Evolutionary conservation across 495 filamentous ascomycete genomes (phyloP), one percentile per base, ranked within the genome.

Genomic region (Aspergillus conjunctus): DNA sequence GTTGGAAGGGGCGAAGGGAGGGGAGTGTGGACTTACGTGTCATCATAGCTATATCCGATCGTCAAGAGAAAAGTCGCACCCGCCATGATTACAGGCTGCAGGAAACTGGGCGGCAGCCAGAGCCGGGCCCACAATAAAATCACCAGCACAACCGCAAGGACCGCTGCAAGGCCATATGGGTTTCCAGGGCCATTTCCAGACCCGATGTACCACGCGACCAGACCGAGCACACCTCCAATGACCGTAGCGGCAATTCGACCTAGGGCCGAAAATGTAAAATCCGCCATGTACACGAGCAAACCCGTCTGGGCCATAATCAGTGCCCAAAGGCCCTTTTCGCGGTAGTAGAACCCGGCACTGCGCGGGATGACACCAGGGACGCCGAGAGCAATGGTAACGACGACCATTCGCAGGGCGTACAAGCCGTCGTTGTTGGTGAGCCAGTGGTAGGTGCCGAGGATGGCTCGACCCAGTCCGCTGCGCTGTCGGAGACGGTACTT

Each of bases 191-290:
- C 78, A 53, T 69, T 58, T 1, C 72, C 78, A 3, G 77, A 79
- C 0, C 77, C 78, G 48, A 81, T 77, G 53, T 81, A 81, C 78
- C 77, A 81, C 15, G 68, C 73, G 15, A 78, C 63, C 46, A 79
- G 53, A 3, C 77, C 78, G 3, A 74, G 39, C 12, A 77, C 60
- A 11, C 77, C 78, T 12, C 77, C 78, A 50, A 71, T 51, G 11
- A 79, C 54, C 0, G 76, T 79, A 15, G 75, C 78, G 6, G 68
- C 41, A 3, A 64, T 45, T 44, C 76, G 70, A 4, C 65, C 65
- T 7, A 78, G 52, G 4, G 77, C 46, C 0, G 75, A 74, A 31
- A 76, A 75, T 0, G 69, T 71, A 34, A 79, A 81, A 45, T 81
- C 78, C 0, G 77, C 72, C 73, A 79, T 78, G 53, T 79, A 81